Percentiles rank a stretch among this genome's conserved stretches.
These are phyloP conservation scores for Herpotrichia juniperi DNA, from an alignment of 2,329 filamentous ascomycete species.

Conservation along the genomic window DNA sequence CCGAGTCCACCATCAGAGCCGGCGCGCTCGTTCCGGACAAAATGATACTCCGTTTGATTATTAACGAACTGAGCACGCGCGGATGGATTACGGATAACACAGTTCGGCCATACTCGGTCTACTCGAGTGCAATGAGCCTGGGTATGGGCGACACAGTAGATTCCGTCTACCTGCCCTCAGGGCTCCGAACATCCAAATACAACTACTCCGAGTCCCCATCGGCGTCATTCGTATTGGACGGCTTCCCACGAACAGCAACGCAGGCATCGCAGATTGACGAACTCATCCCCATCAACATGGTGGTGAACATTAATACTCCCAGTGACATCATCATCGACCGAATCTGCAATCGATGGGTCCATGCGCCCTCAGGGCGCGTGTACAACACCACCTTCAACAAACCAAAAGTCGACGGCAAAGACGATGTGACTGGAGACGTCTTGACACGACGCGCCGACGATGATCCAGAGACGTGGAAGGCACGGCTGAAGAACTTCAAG, in stretches of 20 bases:
- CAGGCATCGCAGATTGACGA: constrained; percentile 81
- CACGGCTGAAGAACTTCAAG: constrained; percentile 80
- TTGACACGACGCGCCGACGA: constrained; percentile 86
- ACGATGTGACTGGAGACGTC: constrained; percentile 89
- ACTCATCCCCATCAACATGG: constrained; percentile 92
- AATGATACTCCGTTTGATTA: constrained; percentile 90
- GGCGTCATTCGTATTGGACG: constrained; percentile 93
- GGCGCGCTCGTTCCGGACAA: constrained; percentile 91
- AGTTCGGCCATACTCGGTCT: constrained; percentile 54
- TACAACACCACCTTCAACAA: constrained; percentile 96
- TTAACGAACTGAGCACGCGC: constrained; percentile 81
- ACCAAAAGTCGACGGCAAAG: constrained; percentile 77
- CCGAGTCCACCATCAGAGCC: constrained; percentile 84
- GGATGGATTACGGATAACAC: constrained; percentile 73
- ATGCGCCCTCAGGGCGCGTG: constrained; percentile 86
- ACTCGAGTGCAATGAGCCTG: constrained; percentile 44
- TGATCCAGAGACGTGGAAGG: constrained; percentile 82
- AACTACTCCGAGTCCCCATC: constrained; percentile 69
- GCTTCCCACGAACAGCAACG: constrained; percentile 85
- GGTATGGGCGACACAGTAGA: constrained; percentile 38
- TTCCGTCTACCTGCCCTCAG: constrained; percentile 50
- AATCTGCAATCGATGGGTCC: constrained; percentile 91
- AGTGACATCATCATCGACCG: constrained; percentile 85
- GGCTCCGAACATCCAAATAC: constrained; percentile 45
- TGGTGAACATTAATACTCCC: constrained; percentile 85